phyloP scores from a whole-genome alignment of 2,329 filamentous ascomycete species.

The Hypoxylon sp. region DNA sequence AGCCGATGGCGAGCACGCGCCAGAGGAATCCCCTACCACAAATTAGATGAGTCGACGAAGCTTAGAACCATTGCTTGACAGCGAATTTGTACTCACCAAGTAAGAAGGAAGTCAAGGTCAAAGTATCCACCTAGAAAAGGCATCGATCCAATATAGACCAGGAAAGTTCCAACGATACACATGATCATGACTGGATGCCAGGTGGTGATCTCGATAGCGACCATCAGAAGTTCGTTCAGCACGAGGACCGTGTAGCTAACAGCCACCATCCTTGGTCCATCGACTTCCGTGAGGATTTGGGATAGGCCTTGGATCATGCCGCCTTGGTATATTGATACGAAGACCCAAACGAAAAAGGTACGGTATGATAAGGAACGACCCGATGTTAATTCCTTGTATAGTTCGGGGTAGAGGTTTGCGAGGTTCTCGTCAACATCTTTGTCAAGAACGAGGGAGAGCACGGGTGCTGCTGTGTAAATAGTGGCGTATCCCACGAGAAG shows the following conservation, averaged over 20 bases:
- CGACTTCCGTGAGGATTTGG: constrained; percentile 85
- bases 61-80: neutral
- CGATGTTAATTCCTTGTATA: constrained; percentile 96
- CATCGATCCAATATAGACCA: constrained; percentile 83
- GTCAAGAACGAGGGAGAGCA: constrained; percentile 93
- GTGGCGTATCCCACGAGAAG: constrained; percentile 97
- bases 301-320: constrained; percentile 94
- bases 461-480: constrained; percentile 92
- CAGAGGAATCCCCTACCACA: constrained; percentile 81
- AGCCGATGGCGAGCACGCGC: constrained; percentile 84
- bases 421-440: constrained; percentile 94
- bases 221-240: constrained; percentile 96
- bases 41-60: constrained; percentile 42
- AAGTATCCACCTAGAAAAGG: constrained; percentile 93
- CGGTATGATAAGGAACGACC: constrained; percentile 89
- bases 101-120: constrained; percentile 83
- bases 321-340: constrained; percentile 95
- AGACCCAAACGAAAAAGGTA: constrained; percentile 97
- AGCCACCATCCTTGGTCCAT: constrained; percentile 82
- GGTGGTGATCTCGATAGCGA: constrained; percentile 94
- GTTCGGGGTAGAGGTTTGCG: constrained; percentile 93
- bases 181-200: constrained; percentile 96
- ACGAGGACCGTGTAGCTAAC: constrained; percentile 94
- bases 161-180: constrained; percentile 83
- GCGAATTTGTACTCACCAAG: constrained; percentile 63